A percentile compares a stretch with the other conserved stretches of the same genome.
Conservation (phyloP, 192 early-diverging fungal species). For the Hyaloraphidium curvatum region DNA sequence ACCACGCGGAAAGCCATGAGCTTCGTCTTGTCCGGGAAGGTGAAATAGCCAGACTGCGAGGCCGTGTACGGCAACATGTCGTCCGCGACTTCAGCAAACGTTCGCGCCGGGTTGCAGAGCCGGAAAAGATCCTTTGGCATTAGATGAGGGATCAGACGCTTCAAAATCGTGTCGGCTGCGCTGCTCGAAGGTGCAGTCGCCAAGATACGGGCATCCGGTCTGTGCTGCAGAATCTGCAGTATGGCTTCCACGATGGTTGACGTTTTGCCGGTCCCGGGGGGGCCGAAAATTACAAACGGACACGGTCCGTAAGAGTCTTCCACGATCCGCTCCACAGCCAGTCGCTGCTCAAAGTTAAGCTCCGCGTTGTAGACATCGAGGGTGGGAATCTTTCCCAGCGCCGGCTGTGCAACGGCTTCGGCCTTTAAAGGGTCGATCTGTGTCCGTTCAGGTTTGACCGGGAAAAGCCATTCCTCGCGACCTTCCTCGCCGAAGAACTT, state of each 20-base stretch:
- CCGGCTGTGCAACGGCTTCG: too few relatives aligned
- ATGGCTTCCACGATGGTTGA: conserved; percentile 27
- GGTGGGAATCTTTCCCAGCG: too few relatives aligned
- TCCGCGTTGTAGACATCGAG: too few relatives aligned
- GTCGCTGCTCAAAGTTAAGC: background rate
- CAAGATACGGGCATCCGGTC: conserved; percentile 22
- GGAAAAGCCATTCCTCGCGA: too few relatives aligned
- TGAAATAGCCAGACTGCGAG: conserved; percentile 11
- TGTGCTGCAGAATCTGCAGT: conserved; percentile 17
- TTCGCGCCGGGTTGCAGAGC: conserved; percentile 19
- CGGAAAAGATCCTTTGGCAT: conserved; percentile 19
- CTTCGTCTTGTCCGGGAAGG: conserved; percentile 18
- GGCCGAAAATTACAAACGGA: background rate
- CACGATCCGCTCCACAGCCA: conserved; percentile 3
- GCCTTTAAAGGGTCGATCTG: too few relatives aligned
- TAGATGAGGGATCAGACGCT: conserved; percentile 19
- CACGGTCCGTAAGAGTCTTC: background rate
- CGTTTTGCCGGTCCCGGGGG: conserved; percentile 33
- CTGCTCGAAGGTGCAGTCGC: conserved; percentile 28
- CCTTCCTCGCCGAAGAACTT: too few relatives aligned
- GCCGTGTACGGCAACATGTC: conserved; percentile 20
- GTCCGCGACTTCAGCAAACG: conserved; percentile 20
- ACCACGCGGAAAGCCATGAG: conserved; percentile 21
- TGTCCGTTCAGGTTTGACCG: too few relatives aligned
- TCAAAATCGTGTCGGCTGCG: conserved; percentile 28